Conservation (phyloP, 345 rosid species). For the Arabidopsis thaliana region TAIR10.1 NC_003074.8:22850501-22851000, state of each 20-base stretch:
- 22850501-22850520: slow-evolving; percentile 31
- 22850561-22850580: slow-evolving; percentile 28
- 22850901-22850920: slow-evolving; percentile 1
- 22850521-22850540: slow-evolving; percentile 21
- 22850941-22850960: slow-evolving; percentile 29
- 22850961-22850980: slow-evolving; percentile 19
- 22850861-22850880: slow-evolving; percentile 10
- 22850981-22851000: slow-evolving; percentile 33
- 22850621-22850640: slow-evolving; percentile 16
- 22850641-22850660: slow-evolving; percentile 45
- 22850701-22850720: slow-evolving; percentile 16
- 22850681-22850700: too few species aligned
- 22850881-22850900: slow-evolving; percentile 19
- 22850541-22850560: slow-evolving; percentile 21
- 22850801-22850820: background rate
- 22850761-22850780: background rate
- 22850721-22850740: background rate
- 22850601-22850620: slow-evolving; percentile 31
- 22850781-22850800: background rate
- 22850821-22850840: slow-evolving; percentile 2
- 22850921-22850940: slow-evolving; percentile 41
- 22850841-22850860: slow-evolving; percentile 3
- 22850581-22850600: slow-evolving; percentile 43
- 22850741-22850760: background rate
- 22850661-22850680: background rate